A percentile compares a stretch with the other conserved stretches of the same genome.
These are phyloP conservation scores for Plantago major DNA, from an alignment of 257 asterid genomes.

Conservation along the genomic window DNA sequence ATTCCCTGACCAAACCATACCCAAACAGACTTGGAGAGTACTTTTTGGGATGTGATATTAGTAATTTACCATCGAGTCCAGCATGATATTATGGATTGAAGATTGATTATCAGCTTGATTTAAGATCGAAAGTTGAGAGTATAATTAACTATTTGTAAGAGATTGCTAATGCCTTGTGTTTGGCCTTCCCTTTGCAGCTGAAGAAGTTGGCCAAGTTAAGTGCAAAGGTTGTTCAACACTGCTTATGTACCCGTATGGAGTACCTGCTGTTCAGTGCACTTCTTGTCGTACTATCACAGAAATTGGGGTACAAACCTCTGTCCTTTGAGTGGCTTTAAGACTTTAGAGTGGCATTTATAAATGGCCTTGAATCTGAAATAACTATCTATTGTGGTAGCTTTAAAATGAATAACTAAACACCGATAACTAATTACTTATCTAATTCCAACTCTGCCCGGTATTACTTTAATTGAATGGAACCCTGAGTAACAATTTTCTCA, in stretches of 20 bases:
- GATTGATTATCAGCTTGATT: constrained; percentile 3
- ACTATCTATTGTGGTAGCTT: neutral
- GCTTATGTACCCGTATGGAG: constrained; percentile 83
- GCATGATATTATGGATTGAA: neutral
- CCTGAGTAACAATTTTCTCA: neutral
- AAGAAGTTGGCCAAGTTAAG: constrained; percentile 81
- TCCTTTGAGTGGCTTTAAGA: constrained; percentile 10
- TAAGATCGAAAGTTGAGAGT: neutral
- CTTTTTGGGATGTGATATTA: too few relatives aligned
- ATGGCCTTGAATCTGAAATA: neutral
- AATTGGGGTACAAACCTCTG: constrained; percentile 55
- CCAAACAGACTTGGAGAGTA: too few relatives aligned
- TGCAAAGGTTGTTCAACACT: constrained; percentile 70
- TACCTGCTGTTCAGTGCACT: constrained; percentile 71
- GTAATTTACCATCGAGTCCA: too few relatives aligned
- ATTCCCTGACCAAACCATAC: too few relatives aligned
- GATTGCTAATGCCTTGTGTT: neutral
- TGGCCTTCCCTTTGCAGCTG: constrained; percentile 39
- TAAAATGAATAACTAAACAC: neutral
- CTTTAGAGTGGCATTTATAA: neutral
- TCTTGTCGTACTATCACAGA: constrained; percentile 69
- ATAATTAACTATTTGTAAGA: too few relatives aligned
- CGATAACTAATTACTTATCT: neutral
- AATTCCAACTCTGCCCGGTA: neutral
- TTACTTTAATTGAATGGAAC: neutral